phyloP scores from a whole-genome alignment of 306 rosid species.

The Erythrophleum fordii region DNA sequence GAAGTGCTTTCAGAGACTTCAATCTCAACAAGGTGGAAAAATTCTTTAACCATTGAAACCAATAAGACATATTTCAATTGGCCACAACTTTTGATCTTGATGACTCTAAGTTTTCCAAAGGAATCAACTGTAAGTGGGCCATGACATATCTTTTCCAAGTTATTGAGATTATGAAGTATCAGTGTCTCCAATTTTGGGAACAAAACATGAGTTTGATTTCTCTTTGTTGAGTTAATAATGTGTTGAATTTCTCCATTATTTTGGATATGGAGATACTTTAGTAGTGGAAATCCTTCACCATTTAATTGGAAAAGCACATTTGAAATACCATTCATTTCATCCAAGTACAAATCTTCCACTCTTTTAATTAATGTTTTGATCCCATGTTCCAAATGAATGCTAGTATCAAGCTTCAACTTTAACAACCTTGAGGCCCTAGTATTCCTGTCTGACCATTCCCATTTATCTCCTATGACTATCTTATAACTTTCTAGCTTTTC shows the following conservation, averaged over 20 bases:
- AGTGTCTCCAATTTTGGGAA: too few relatives aligned
- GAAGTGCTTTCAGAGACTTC: too few relatives aligned
- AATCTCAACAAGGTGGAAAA: too few relatives aligned
- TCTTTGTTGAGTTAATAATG: not conserved
- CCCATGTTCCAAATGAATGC: not conserved
- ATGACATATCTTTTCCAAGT: too few relatives aligned
- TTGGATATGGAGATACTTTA: not conserved
- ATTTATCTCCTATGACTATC: not conserved
- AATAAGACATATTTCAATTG: too few relatives aligned
- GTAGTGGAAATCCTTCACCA: not conserved
- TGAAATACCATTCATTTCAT: not conserved
- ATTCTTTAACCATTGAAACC: too few relatives aligned
- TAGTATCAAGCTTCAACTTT: not conserved
- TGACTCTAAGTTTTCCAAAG: too few relatives aligned
- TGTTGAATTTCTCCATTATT: not conserved
- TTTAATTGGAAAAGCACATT: not conserved
- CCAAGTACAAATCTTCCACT: not conserved
- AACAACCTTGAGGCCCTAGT: not conserved
- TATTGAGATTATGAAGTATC: too few relatives aligned
- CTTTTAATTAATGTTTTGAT: not conserved
- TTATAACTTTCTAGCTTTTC: not conserved
- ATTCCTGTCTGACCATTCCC: not conserved
- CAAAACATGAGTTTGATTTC: too few relatives aligned
- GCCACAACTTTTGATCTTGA: too few relatives aligned
- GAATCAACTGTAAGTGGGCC: too few relatives aligned